phyloP scores from a whole-genome alignment of 805 yeast genomes.

The Blastobotrys mokoenaii region DNA sequence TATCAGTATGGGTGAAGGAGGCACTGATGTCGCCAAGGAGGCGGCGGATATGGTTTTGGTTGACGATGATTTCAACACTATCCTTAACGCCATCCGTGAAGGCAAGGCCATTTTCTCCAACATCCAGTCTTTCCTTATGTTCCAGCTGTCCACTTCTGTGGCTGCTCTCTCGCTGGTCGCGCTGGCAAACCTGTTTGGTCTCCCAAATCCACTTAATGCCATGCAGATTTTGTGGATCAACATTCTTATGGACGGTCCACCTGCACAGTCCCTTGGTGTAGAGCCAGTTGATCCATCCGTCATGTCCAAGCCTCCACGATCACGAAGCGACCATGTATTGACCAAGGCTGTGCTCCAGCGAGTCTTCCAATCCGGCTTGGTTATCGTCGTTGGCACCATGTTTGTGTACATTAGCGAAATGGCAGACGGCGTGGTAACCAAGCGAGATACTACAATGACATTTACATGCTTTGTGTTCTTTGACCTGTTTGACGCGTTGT shows the following conservation, averaged over 20 bases:
- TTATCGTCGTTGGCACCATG: conserved; percentile 79
- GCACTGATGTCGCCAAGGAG: conserved; percentile 97
- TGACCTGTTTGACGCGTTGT: conserved; percentile 93
- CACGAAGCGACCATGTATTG: conserved; percentile 75
- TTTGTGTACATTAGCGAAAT: conserved; percentile 80
- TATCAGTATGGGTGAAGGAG: conserved; percentile 71
- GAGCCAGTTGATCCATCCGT: conserved; percentile 96
- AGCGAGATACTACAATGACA: conserved; percentile 98
- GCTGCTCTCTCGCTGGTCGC: conserved; percentile 91
- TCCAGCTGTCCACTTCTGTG: conserved; percentile 91
- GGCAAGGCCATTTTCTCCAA: conserved; percentile 96
- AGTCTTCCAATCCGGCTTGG: conserved; percentile 64
- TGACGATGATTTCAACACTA: conserved; percentile 94
- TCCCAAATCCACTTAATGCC: conserved; percentile 92
- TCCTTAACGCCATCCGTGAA: conserved; percentile 87
- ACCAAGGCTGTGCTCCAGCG: conserved; percentile 62
- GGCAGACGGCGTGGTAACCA: conserved; percentile 71
- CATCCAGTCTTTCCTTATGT: conserved; percentile 89
- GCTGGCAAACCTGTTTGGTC: conserved; percentile 71
- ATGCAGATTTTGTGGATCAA: conserved; percentile 98
- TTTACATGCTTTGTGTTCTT: conserved; percentile 93
- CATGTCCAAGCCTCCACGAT: conserved; percentile 94
- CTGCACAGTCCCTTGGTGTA: conserved; percentile 95
- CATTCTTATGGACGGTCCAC: conserved; percentile 98
- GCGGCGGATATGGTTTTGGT: conserved; percentile 97